These are phyloP conservation scores for Paramecium pentaurelia DNA, from an alignment of 73 alveolate species.

Conservation along the genomic window DNA sequence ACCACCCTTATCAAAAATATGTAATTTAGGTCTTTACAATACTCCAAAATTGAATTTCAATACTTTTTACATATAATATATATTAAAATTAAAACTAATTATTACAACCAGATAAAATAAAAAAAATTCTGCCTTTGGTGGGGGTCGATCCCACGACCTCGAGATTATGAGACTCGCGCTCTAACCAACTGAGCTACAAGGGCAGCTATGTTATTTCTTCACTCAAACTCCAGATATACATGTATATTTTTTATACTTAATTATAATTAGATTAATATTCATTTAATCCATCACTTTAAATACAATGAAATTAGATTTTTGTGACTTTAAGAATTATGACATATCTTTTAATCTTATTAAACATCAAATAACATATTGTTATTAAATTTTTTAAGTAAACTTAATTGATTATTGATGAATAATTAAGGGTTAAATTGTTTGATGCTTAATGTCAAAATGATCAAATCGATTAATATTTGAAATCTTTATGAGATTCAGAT, in stretches of 20 bases:
- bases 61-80: not conserved
- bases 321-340: not conserved
- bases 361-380: not conserved
- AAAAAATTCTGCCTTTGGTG: conserved; percentile 59
- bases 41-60: not conserved
- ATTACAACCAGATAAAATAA: not conserved
- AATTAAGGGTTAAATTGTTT: not conserved
- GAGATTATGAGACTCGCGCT: conserved; percentile 73
- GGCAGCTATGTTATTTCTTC: not conserved
- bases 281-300: not conserved
- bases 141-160: conserved; percentile 70
- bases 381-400: no score
- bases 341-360: not conserved
- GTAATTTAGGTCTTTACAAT: conserved; percentile 35
- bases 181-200: conserved; percentile 70
- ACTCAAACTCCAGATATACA: not conserved
- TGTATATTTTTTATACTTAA: not conserved
- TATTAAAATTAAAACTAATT: not conserved
- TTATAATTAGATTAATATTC: not conserved
- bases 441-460: not conserved
- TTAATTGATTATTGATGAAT: not conserved
- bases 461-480: not conserved
- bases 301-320: no score
- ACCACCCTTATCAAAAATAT: conserved; percentile 52
- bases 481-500: not conserved